phyloP scores from a whole-genome alignment of 2,329 filamentous ascomycete genomes.

The Monosporascus ibericus region DNA sequence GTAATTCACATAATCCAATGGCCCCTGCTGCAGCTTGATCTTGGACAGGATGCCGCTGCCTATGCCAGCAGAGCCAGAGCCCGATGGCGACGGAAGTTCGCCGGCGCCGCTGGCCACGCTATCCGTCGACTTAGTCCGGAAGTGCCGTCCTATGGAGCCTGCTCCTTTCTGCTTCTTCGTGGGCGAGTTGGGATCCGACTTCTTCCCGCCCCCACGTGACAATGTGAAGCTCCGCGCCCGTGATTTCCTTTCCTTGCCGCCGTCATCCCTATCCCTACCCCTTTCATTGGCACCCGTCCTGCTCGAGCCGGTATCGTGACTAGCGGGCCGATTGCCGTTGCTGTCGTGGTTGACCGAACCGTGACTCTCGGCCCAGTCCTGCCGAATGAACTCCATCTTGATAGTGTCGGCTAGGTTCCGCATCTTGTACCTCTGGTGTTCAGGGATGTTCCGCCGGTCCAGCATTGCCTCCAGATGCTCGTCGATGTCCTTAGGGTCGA shows the following conservation, averaged over 20 bases:
- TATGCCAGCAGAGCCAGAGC: constrained; percentile 42
- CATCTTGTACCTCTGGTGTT: constrained; percentile 94
- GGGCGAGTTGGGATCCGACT: constrained; percentile 57
- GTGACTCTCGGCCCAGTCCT: constrained; percentile 70
- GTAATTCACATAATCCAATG: constrained; percentile 81
- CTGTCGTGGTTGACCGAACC: constrained; percentile 40
- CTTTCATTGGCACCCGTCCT: constrained; percentile 26
- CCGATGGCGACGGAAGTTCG: constrained; percentile 39
- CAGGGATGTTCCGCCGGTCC: constrained; percentile 86
- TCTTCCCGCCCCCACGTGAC: constrained; percentile 48
- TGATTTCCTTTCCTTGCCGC: constrained; percentile 49
- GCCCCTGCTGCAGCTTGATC: constrained; percentile 67
- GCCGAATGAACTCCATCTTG: constrained; percentile 92
- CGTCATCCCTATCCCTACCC: constrained; percentile 32
- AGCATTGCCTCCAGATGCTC: constrained; percentile 57
- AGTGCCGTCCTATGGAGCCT: constrained; percentile 54
- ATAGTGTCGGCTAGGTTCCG: constrained; percentile 79
- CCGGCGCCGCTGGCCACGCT: constrained; percentile 52
- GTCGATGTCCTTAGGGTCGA: constrained; percentile 50
- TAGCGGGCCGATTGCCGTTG: constrained; percentile 15
- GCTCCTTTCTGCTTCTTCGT: constrained; percentile 70
- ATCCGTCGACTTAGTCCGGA: constrained; percentile 67
- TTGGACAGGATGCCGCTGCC: constrained; percentile 57
- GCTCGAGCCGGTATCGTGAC: constrained; percentile 32
- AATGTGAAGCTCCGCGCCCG: constrained; percentile 76